Evolutionary conservation across 345 rosid species (phyloP).

Genomic region (Euclidium syriacum): DNA sequence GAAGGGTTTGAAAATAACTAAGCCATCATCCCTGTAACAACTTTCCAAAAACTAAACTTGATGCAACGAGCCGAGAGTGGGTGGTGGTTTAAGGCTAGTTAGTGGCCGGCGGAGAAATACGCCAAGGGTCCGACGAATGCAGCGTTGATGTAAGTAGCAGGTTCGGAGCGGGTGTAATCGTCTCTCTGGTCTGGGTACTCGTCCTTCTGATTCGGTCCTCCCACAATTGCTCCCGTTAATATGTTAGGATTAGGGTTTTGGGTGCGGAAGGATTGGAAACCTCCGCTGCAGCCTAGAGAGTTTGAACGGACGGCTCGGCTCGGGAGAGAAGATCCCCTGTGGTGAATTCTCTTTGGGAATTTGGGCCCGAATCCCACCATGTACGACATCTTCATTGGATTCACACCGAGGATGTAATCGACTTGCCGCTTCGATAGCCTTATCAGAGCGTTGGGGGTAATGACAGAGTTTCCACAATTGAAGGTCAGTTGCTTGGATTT

Average conservation of each 20-base stretch:
- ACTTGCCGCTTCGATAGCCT: constrained; percentile 66
- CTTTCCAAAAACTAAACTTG: background rate
- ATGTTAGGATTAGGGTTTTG: constrained; percentile 50
- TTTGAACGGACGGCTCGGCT: constrained; percentile 37
- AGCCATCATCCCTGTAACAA: background rate
- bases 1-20: background rate
- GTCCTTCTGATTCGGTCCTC: constrained; percentile 68
- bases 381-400: constrained; percentile 68
- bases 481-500: constrained; percentile 43
- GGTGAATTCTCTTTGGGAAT: constrained; percentile 68
- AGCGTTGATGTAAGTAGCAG: constrained; percentile 58
- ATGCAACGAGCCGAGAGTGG: background rate
- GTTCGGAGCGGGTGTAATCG: constrained; percentile 48
- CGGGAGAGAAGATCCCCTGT: constrained; percentile 67
- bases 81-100: background rate
- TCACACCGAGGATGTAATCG: constrained; percentile 82
- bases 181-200: constrained; percentile 45
- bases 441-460: constrained; percentile 44
- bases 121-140: constrained; percentile 65
- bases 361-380: constrained; percentile 75
- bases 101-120: constrained; percentile 34
- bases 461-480: constrained; percentile 58
- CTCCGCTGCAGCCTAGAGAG: constrained; percentile 45
- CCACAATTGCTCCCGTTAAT: constrained; percentile 66
- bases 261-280: constrained; percentile 38